Conservation (phyloP, 2,329 filamentous ascomycete genomes). For the Lecanicillium sp. region DNA sequence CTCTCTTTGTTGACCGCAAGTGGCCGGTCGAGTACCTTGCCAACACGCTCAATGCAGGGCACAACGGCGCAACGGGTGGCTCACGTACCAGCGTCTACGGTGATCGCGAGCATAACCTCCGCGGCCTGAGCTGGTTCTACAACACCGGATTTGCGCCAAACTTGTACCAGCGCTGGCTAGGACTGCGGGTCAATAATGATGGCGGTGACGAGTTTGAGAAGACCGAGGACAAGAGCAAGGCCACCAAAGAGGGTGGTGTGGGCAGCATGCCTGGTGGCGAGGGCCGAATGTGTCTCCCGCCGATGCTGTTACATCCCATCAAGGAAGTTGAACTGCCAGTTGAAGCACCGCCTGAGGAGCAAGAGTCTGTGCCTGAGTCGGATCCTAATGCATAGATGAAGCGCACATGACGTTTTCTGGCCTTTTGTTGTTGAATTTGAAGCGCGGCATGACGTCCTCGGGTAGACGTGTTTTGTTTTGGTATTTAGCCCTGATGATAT, state of each 20-base stretch:
- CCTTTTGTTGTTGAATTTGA: background rate
- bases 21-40: conserved; percentile 79
- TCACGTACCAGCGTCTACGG: conserved; percentile 66
- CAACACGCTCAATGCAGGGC: conserved; percentile 70
- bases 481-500: background rate
- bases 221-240: conserved; percentile 42
- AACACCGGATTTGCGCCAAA: conserved; percentile 74
- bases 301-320: conserved; percentile 82
- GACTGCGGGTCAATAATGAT: conserved; percentile 69
- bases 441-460: background rate
- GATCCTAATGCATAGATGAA: conserved; percentile 33
- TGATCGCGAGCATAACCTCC: conserved; percentile 82
- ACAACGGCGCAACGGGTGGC: conserved; percentile 67
- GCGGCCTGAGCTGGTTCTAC: conserved; percentile 86
- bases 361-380: conserved; percentile 32
- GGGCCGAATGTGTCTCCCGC: conserved; percentile 83
- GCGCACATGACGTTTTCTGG: background rate
- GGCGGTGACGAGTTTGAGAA: conserved; percentile 70
- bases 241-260: conserved; percentile 35
- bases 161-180: conserved; percentile 79
- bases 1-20: conserved; percentile 75
- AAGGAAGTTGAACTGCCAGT: conserved; percentile 66
- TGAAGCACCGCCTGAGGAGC: conserved; percentile 43
- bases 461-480: background rate
- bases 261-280: conserved; percentile 56